A percentile compares a stretch with the other conserved stretches of the same genome.
phyloP scores from a whole-genome alignment of 495 filamentous ascomycete species.

The Chaetomium fimeti region DNA sequence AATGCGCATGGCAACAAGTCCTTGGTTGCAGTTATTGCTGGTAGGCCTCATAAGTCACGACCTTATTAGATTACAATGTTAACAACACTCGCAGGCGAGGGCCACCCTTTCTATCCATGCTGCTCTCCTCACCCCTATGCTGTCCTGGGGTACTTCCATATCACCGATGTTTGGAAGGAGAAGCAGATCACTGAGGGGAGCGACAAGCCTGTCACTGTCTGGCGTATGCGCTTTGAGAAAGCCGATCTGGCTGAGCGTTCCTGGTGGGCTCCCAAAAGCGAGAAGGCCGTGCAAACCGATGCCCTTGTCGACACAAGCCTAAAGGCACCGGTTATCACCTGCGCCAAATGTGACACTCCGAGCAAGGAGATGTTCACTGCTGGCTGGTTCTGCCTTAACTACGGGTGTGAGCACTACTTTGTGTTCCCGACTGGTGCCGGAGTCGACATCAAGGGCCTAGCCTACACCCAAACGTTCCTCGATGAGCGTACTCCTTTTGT shows the following conservation, averaged over 20 bases:
- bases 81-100: constrained; percentile 43
- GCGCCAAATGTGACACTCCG: constrained; percentile 23
- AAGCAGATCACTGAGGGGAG: constrained; percentile 27
- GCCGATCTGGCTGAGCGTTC: constrained; percentile 55
- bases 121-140: constrained; percentile 63
- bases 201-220: constrained; percentile 41
- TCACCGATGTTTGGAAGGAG: constrained; percentile 74
- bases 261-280: constrained; percentile 60
- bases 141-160: constrained; percentile 70
- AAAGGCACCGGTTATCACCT: constrained; percentile 26
- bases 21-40: constrained; percentile 60
- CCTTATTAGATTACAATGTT: constrained; percentile 20
- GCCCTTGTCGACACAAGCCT: not conserved
- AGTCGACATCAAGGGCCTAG: constrained; percentile 39
- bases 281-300: not conserved
- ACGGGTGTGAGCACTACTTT: constrained; percentile 60
- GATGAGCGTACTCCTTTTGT: constrained; percentile 37
- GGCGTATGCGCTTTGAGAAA: constrained; percentile 71
- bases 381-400: constrained; percentile 71
- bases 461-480: constrained; percentile 61
- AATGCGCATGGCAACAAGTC: constrained; percentile 37
- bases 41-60: constrained; percentile 39
- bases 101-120: constrained; percentile 52
- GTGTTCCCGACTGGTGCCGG: constrained; percentile 33
- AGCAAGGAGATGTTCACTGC: constrained; percentile 44